These are phyloP conservation scores for Dysphania ambrosioides DNA, from an alignment of 148 eudicot genomes.

Conservation along the genomic window DNA sequence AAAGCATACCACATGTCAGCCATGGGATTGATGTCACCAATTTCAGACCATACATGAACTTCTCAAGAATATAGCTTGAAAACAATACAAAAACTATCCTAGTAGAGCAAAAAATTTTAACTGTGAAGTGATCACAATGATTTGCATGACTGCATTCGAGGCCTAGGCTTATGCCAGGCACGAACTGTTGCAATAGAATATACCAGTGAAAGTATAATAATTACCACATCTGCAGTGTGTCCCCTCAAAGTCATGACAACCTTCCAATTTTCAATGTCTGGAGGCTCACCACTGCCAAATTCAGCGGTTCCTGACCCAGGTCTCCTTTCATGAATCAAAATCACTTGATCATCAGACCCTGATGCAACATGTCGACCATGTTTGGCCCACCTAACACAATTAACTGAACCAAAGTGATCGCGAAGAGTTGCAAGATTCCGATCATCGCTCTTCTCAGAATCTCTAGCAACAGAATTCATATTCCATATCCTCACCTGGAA, in stretches of 20 bases:
- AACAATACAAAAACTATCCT: not conserved
- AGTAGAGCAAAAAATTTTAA: not conserved
- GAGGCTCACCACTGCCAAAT: constrained; percentile 98
- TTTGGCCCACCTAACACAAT: constrained; percentile 97
- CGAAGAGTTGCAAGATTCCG: constrained; percentile 89
- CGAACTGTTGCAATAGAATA: not conserved
- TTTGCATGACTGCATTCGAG: constrained; percentile 1
- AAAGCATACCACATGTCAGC: constrained; percentile 2
- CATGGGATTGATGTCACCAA: not conserved
- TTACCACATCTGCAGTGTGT: constrained; percentile 99
- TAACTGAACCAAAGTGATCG: constrained; percentile 96
- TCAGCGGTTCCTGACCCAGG: constrained; percentile 99
- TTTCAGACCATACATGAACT: constrained; percentile 2
- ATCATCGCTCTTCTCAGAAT: constrained; percentile 49
- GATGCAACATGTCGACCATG: constrained; percentile 88
- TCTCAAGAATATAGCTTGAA: constrained; percentile 2
- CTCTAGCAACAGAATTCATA: constrained; percentile 66
- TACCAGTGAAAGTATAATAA: constrained; percentile 15
- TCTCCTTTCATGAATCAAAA: constrained; percentile 82
- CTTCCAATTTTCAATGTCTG: constrained; percentile 97
- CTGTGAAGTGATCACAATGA: not conserved
- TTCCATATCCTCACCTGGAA: constrained; percentile 92
- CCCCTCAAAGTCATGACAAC: constrained; percentile 88
- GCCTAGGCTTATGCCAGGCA: not conserved
- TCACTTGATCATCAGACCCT: constrained; percentile 96